Evolutionary conservation across 495 filamentous ascomycete genomes (phyloP).

Genomic region (Hapsidospora chrysogenum): DNA sequence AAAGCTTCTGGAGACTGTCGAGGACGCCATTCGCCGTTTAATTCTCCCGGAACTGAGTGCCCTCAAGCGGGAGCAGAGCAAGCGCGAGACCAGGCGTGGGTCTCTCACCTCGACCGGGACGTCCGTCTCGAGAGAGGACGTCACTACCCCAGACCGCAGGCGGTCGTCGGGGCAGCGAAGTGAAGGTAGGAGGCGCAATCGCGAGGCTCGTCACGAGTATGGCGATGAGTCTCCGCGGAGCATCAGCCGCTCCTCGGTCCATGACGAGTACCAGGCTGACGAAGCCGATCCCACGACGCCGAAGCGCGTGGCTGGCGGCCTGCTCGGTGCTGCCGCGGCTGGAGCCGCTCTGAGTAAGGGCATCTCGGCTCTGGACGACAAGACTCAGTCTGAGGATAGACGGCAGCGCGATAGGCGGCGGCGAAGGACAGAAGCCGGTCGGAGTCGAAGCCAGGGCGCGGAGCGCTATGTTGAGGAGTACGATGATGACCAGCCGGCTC

Average conservation of each 20-base stretch:
- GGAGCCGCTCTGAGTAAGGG: conserved; percentile 13
- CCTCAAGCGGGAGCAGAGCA: conserved; percentile 73
- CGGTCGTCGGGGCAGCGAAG: conserved; percentile 14
- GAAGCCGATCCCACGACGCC: conserved; percentile 17
- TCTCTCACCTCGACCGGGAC: conserved; percentile 43
- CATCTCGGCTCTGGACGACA: conserved; percentile 15
- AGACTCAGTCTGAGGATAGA: conserved; percentile 27
- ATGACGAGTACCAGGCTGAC: conserved; percentile 17
- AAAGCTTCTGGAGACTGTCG: conserved; percentile 83
- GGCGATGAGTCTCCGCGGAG: conserved; percentile 30
- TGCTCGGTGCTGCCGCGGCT: conserved; percentile 18
- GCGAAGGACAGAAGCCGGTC: conserved; percentile 20
- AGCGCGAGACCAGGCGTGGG: conserved; percentile 36
- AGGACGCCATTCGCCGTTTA: conserved; percentile 83
- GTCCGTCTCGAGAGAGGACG: conserved; percentile 41
- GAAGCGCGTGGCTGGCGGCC: conserved; percentile 13
- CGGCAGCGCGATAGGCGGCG: conserved; percentile 18
- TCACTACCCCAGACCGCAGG: conserved; percentile 22
- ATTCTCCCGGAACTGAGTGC: conserved; percentile 86
- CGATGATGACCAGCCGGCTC: conserved; percentile 21
- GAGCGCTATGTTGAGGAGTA: conserved; percentile 19
- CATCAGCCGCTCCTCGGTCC: conserved; percentile 20
- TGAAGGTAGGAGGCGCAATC: conserved; percentile 17
- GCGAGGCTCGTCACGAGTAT: conserved; percentile 43
- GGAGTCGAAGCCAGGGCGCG: conserved; percentile 16